phyloP scores from a whole-genome alignment of 768 basidiomycete genomes.

The Lanmaoa rubissima region DNA sequence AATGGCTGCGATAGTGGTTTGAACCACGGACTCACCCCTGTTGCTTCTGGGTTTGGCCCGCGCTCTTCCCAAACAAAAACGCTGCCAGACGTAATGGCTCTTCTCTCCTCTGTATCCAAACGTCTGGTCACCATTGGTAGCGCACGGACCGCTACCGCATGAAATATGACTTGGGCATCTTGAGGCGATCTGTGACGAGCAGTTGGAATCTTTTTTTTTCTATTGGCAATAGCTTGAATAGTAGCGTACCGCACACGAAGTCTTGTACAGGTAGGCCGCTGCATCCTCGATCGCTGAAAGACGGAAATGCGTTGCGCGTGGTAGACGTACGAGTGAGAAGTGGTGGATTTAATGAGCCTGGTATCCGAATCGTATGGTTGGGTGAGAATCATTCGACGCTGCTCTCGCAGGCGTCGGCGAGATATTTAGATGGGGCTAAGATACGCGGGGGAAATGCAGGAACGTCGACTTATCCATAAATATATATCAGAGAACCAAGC shows the following conservation, averaged over 20 bases:
- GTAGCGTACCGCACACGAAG: conserved; percentile 48
- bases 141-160: conserved; percentile 56
- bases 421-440: conserved; percentile 7
- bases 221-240: background rate
- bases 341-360: conserved; percentile 29
- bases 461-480: conserved; percentile 29
- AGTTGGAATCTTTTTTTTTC: background rate
- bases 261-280: conserved; percentile 64
- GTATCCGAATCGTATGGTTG: conserved; percentile 18
- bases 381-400: conserved; percentile 29
- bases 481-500: conserved; percentile 26
- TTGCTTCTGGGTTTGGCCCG: conserved; percentile 61
- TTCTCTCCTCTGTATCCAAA: conserved; percentile 73
- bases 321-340: conserved; percentile 21
- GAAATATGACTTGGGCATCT: conserved; percentile 75
- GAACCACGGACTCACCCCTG: conserved; percentile 48
- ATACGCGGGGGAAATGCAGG: conserved; percentile 9
- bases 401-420: conserved; percentile 17
- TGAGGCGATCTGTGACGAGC: conserved; percentile 43
- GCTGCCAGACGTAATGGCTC: conserved; percentile 65
- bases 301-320: conserved; percentile 14
- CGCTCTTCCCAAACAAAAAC: conserved; percentile 87
- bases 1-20: conserved; percentile 1
- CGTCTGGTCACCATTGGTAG: conserved; percentile 70
- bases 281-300: conserved; percentile 41